Evolutionary conservation across 768 basidiomycete species (phyloP).

Genomic region (Kwoniella mangroviensis): DNA sequence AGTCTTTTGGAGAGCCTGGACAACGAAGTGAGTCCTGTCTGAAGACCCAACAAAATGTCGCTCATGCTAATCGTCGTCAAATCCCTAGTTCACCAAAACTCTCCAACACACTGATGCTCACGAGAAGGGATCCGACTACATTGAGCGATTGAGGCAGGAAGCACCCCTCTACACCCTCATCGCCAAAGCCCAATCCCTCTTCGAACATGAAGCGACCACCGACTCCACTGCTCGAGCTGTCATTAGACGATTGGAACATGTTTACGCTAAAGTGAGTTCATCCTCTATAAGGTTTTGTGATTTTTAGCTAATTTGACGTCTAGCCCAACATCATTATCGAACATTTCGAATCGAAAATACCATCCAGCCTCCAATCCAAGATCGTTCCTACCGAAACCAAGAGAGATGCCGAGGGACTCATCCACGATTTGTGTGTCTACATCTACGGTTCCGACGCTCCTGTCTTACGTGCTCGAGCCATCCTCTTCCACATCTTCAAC

Average conservation of each 20-base stretch:
- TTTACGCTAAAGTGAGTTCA: constrained; percentile 87
- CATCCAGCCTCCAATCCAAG: constrained; percentile 61
- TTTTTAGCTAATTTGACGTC: constrained; percentile 18
- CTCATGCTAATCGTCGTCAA: too few species aligned
- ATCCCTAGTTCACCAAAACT: constrained; percentile 77
- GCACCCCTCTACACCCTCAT: constrained; percentile 91
- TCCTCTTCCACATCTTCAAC: constrained; percentile 97
- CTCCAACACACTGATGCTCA: constrained; percentile 98
- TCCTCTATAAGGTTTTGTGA: constrained; percentile 1
- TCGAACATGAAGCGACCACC: constrained; percentile 75
- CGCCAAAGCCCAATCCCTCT: constrained; percentile 87
- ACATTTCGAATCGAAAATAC: constrained; percentile 74
- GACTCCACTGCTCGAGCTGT: constrained; percentile 85
- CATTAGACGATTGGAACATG: constrained; percentile 95
- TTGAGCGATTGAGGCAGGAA: constrained; percentile 95
- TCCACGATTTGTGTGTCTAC: constrained; percentile 85
- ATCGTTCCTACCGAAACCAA: constrained; percentile 66
- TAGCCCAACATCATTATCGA: constrained; percentile 92
- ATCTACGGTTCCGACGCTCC: constrained; percentile 92
- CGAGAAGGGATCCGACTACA: constrained; percentile 84
- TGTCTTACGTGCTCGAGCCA: constrained; percentile 90
- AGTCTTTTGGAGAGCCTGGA: constrained; percentile 94
- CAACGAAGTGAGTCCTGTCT: constrained; percentile 67
- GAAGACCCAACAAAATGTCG: too few species aligned
- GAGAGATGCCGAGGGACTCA: constrained; percentile 71